Evolutionary conservation across 148 eudicot genomes (phyloP).

Genomic region (Rhododendron griersonianum): DNA sequence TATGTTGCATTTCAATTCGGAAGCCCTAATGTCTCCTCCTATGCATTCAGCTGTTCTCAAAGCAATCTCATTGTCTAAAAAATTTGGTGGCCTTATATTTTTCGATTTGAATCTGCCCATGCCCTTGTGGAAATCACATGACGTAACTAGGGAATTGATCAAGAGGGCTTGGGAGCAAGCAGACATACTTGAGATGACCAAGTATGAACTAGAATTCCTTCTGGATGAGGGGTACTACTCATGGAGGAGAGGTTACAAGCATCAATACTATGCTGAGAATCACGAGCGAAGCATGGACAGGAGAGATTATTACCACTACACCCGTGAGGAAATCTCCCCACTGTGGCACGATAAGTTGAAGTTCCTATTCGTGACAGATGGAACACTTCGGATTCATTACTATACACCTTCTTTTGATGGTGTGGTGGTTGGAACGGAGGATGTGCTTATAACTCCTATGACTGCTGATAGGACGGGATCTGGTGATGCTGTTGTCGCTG

Average conservation of each 20-base stretch:
- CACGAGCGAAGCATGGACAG: conserved; percentile 56
- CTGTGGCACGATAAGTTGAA: conserved; percentile 81
- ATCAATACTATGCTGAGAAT: conserved; percentile 71
- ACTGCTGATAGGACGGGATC: conserved; percentile 93
- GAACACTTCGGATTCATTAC: conserved; percentile 81
- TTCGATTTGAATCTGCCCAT: conserved; percentile 81
- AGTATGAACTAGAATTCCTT: conserved; percentile 80
- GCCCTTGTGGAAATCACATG: conserved; percentile 82
- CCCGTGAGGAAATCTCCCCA: conserved; percentile 73
- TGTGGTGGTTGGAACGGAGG: conserved; percentile 83
- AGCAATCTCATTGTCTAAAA: conserved; percentile 73
- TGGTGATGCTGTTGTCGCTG: conserved; percentile 96
- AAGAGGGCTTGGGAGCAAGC: conserved; percentile 82
- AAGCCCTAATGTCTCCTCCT: conserved; percentile 56
- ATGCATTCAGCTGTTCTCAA: conserved; percentile 64
- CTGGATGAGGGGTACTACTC: conserved; percentile 71
- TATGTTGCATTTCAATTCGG: conserved; percentile 84
- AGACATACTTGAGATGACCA: conserved; percentile 66
- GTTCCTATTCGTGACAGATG: conserved; percentile 83
- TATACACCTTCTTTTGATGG: conserved; percentile 74
- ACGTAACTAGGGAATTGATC: conserved; percentile 61
- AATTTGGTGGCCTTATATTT: conserved; percentile 71
- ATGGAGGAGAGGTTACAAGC: conserved; percentile 60
- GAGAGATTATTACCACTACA: conserved; percentile 73
- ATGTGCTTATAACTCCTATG: conserved; percentile 85